Conservation (phyloP, 257 asterid genomes). For the Solanum etuberosum region DNA sequence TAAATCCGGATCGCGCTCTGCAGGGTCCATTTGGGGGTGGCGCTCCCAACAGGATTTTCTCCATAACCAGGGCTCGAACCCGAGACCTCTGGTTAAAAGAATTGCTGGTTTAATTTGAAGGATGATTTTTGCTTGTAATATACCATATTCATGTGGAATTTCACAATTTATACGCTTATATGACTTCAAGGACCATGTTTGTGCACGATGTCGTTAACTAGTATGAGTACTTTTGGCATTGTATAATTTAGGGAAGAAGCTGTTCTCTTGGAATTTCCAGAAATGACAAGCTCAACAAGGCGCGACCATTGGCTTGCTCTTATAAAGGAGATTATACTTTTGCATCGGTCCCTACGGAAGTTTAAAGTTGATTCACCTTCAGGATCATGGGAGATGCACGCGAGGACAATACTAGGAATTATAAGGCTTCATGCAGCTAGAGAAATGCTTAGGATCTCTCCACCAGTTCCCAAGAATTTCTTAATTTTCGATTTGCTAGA, state of each 20-base stretch:
- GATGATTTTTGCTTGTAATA: background rate
- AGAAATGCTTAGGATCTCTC: conserved; percentile 82
- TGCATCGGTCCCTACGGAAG: conserved; percentile 50
- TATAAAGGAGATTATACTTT: conserved; percentile 51
- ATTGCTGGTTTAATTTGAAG: background rate
- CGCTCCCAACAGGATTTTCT: too few species aligned
- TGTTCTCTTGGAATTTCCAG: conserved; percentile 73
- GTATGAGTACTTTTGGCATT: background rate
- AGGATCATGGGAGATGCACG: conserved; percentile 69
- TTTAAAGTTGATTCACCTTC: conserved; percentile 33
- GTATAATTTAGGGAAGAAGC: conserved; percentile 43
- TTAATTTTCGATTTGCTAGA: conserved; percentile 55
- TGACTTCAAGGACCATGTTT: background rate
- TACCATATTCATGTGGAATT: background rate
- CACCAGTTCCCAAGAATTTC: conserved; percentile 64
- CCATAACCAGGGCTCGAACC: too few species aligned
- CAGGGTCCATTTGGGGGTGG: too few species aligned
- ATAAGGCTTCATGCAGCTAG: conserved; percentile 90
- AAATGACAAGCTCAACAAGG: conserved; percentile 85
- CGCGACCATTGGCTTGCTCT: conserved; percentile 92
- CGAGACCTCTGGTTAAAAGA: too few species aligned
- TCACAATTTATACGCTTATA: background rate
- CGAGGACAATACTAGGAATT: conserved; percentile 68
- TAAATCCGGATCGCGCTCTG: too few species aligned
- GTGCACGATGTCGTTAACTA: background rate